A percentile compares a stretch with the other conserved stretches of the same genome.
phyloP scores from a whole-genome alignment of 2,329 filamentous ascomycete species.

The Epichloe glyceriae region DNA sequence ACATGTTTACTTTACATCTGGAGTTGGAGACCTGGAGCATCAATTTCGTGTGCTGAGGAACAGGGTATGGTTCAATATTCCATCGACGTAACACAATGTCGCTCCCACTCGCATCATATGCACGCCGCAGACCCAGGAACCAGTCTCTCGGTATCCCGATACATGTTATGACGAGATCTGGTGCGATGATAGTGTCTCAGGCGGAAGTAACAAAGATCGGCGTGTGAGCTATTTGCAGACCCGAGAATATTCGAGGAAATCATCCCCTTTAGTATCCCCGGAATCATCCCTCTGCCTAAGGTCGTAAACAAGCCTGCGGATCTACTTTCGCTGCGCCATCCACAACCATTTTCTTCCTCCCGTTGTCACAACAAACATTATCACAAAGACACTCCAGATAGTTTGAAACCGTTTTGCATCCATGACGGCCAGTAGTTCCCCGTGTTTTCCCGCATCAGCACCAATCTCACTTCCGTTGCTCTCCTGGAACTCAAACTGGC shows the following conservation, averaged over 20 bases:
- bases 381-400: no score
- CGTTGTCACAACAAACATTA: no score
- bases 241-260: background rate
- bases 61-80: background rate
- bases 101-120: background rate
- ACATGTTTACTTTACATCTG: background rate
- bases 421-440: no score
- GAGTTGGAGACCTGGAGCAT: background rate
- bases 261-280: background rate
- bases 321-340: no score
- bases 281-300: no score
- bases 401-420: no score
- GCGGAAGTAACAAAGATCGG: background rate
- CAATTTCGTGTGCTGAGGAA: background rate
- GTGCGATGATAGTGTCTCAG: background rate
- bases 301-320: no score
- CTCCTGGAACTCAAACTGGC: no score
- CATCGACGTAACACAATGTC: background rate
- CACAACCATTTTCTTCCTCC: no score
- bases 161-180: background rate
- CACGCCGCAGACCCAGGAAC: background rate
- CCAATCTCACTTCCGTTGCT: no score
- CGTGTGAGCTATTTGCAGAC: background rate
- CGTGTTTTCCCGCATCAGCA: no score
- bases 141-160: slow-evolving; percentile 2